These are phyloP conservation scores for Isoetes taiwanensis DNA, from an alignment of 75 land plant species.

Conservation along the genomic window DNA sequence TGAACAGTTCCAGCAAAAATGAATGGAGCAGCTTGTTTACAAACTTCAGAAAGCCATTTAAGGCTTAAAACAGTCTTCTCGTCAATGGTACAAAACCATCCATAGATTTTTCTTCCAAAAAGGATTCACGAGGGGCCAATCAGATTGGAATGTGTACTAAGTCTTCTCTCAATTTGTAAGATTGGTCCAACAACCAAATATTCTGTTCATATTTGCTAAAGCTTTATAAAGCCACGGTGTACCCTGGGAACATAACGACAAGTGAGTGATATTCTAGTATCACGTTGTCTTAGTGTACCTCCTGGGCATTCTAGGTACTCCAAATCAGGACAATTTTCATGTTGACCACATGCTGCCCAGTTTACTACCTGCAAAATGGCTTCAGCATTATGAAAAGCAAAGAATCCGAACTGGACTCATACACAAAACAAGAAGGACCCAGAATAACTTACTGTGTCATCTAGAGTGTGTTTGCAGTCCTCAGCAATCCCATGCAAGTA, in stretches of 20 bases:
- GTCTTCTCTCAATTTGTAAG: too few species aligned
- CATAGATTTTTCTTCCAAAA: too few species aligned
- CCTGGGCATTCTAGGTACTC: not conserved
- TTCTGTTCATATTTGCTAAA: too few species aligned
- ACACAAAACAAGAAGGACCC: not conserved
- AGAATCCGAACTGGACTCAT: not conserved
- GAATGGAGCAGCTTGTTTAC: too few species aligned
- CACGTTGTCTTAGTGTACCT: conserved; percentile 25
- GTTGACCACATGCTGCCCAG: conserved; percentile 5
- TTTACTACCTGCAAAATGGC: conserved; percentile 13
- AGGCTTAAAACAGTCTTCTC: too few species aligned
- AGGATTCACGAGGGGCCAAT: too few species aligned
- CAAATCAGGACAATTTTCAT: conserved; percentile 7
- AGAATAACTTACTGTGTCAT: conserved; percentile 7
- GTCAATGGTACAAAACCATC: too few species aligned
- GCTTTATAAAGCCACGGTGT: not conserved
- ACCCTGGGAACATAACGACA: conserved; percentile 60
- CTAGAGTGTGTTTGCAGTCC: conserved; percentile 32
- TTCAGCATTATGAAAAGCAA: not conserved
- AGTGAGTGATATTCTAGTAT: conserved; percentile 67
- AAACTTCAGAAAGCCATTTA: too few species aligned
- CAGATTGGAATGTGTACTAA: too few species aligned
- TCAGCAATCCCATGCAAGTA: conserved; percentile 91
- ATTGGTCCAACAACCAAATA: too few species aligned
- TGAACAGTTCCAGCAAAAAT: too few species aligned